Percentiles rank a stretch among this genome's conserved stretches.
Evolutionary conservation across 306 rosid species (phyloP).

Genomic region (Ceratonia siliqua): DNA sequence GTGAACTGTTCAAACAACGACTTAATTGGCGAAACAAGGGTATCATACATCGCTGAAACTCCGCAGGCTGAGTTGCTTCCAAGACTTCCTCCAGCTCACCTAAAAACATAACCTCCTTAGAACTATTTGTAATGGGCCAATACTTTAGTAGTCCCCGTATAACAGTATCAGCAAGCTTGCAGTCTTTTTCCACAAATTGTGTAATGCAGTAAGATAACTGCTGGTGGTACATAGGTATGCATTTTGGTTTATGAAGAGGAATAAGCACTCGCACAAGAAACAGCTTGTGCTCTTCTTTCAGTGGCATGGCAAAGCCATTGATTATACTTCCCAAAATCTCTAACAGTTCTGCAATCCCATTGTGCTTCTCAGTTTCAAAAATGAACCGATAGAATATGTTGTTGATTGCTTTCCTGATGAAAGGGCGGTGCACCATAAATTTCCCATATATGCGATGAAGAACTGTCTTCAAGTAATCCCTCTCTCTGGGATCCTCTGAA

Average conservation of each 20-base stretch:
- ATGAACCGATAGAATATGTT: constrained; percentile 83
- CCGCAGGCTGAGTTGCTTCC: constrained; percentile 94
- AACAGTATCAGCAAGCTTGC: constrained; percentile 97
- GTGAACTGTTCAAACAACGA: constrained; percentile 90
- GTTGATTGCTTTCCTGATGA: constrained; percentile 93
- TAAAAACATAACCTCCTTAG: constrained; percentile 98
- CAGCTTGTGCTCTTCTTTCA: constrained; percentile 97
- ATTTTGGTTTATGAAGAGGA: constrained; percentile 97
- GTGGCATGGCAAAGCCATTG: constrained; percentile 92
- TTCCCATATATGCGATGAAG: constrained; percentile 96
- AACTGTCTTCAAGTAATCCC: constrained; percentile 94
- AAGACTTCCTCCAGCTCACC: constrained; percentile 97
- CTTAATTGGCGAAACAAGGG: constrained; percentile 82
- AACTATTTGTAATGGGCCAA: constrained; percentile 96
- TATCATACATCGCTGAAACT: constrained; percentile 90
- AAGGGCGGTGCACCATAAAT: constrained; percentile 97
- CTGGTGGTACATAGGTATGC: constrained; percentile 90
- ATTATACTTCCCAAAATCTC: constrained; percentile 98
- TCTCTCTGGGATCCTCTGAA: constrained; percentile 96
- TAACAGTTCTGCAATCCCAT: constrained; percentile 89
- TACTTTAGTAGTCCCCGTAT: constrained; percentile 86
- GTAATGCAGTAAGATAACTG: constrained; percentile 93
- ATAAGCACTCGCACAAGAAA: constrained; percentile 92
- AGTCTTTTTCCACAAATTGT: constrained; percentile 94
- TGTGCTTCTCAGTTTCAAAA: constrained; percentile 97